These are phyloP conservation scores for Furcasterigmium furcatum DNA, from an alignment of 2,329 filamentous ascomycete genomes.

Conservation along the genomic window DNA sequence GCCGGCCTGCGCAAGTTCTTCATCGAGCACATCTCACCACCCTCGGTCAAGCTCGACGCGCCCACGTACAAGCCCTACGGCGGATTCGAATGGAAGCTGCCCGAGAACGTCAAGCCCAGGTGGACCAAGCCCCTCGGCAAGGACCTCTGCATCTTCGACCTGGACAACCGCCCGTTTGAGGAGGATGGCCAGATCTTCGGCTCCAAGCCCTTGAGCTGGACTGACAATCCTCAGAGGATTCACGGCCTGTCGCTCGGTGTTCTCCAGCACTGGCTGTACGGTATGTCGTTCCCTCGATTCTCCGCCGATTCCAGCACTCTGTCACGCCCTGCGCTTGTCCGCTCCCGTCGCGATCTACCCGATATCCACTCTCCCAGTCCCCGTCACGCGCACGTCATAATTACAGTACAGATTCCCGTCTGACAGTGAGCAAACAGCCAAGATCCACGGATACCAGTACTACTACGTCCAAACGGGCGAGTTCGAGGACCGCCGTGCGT, in stretches of 20 bases:
- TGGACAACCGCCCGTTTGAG: conserved; percentile 37
- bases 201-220: conserved; percentile 29
- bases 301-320: too few relatives aligned
- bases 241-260: conserved; percentile 35
- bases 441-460: conserved; percentile 44
- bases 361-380: not conserved
- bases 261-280: conserved; percentile 41
- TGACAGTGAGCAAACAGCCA: conserved; percentile 25
- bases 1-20: conserved; percentile 23
- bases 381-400: not conserved
- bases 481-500: conserved; percentile 36
- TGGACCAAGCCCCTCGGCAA: conserved; percentile 30
- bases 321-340: not conserved
- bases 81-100: conserved; percentile 26
- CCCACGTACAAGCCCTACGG: conserved; percentile 24
- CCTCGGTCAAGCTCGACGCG: conserved; percentile 19
- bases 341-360: too few relatives aligned
- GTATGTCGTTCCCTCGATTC: conserved; percentile 16
- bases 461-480: conserved; percentile 36
- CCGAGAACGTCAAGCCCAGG: conserved; percentile 15
- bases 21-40: conserved; percentile 26
- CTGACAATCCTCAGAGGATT: conserved; percentile 21
- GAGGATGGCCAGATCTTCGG: conserved; percentile 31
- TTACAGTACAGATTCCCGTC: conserved; percentile 1
- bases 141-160: conserved; percentile 40